These are phyloP conservation scores for Solanum sparsipilum DNA, from an alignment of 257 asterid species.

Conservation along the genomic window DNA sequence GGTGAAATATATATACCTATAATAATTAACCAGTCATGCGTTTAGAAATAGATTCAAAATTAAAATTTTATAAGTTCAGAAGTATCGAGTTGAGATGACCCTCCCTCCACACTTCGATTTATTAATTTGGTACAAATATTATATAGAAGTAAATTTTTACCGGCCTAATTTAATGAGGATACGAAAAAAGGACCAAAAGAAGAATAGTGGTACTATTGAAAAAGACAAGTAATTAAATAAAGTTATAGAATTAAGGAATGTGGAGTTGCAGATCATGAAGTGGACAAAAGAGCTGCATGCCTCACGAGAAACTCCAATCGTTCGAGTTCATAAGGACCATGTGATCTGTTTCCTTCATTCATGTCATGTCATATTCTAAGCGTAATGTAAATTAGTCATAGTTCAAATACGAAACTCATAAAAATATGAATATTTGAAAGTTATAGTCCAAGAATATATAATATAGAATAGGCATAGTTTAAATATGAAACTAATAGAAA, in stretches of 20 bases:
- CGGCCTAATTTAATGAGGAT: neutral
- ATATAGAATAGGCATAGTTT: neutral
- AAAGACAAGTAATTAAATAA: neutral
- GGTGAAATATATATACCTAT: no score
- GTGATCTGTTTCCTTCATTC: neutral
- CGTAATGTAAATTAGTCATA: neutral
- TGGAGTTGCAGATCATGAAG: neutral
- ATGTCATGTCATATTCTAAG: neutral
- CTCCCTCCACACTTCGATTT: accelerated
- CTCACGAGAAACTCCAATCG: neutral
- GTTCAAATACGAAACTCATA: accelerated
- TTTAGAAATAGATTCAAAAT: no score
- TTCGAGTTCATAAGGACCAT: neutral
- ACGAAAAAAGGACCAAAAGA: neutral
- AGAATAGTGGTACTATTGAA: neutral
- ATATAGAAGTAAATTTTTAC: neutral
- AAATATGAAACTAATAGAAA: neutral
- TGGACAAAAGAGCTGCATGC: neutral
- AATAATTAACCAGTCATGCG: no score
- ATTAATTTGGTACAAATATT: neutral
- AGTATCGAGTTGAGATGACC: no score
- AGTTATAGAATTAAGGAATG: neutral
- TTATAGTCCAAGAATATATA: no score
- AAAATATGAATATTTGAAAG: neutral
- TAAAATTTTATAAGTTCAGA: no score